These are phyloP conservation scores for Leishmania turanica DNA, from an alignment of 208 protist genomes.

Conservation along the genomic window DNA sequence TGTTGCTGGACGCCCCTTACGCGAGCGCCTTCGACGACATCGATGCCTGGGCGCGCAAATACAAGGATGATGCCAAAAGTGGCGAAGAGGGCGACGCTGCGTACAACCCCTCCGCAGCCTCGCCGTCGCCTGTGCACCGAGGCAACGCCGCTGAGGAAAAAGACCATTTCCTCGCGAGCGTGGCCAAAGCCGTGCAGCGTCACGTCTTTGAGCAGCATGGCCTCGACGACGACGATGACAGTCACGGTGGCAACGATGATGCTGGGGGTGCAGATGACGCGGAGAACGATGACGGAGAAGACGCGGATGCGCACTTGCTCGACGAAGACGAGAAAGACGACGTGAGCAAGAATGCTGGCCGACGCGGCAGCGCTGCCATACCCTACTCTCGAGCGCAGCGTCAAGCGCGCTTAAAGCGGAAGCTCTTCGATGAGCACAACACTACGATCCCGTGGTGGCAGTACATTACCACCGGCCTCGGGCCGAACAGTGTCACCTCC, in stretches of 20 bases:
- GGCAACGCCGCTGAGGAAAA: background rate
- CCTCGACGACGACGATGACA: conserved; percentile 19
- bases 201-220: conserved; percentile 17
- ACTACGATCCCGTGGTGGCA: conserved; percentile 74
- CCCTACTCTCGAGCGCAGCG: background rate
- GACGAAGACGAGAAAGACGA: background rate
- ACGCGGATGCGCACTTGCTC: background rate
- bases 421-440: conserved; percentile 57
- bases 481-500: conserved; percentile 41
- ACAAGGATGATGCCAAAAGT: conserved; percentile 8
- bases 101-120: background rate
- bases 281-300: background rate
- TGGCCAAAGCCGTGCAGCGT: conserved; percentile 14
- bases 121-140: background rate
- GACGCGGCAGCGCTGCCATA: background rate
- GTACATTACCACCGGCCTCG: conserved; percentile 80
- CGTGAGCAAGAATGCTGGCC: background rate
- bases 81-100: conserved; percentile 18
- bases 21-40: conserved; percentile 51
- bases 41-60: conserved; percentile 14
- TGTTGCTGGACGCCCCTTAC: conserved; percentile 81
- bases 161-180: background rate
- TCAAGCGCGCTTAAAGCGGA: conserved; percentile 9
- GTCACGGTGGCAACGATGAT: background rate
- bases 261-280: background rate